A percentile compares a stretch with the other conserved stretches of the same genome.
phyloP scores from a whole-genome alignment of 78 protist genomes.

The Guillardia theta region DNA sequence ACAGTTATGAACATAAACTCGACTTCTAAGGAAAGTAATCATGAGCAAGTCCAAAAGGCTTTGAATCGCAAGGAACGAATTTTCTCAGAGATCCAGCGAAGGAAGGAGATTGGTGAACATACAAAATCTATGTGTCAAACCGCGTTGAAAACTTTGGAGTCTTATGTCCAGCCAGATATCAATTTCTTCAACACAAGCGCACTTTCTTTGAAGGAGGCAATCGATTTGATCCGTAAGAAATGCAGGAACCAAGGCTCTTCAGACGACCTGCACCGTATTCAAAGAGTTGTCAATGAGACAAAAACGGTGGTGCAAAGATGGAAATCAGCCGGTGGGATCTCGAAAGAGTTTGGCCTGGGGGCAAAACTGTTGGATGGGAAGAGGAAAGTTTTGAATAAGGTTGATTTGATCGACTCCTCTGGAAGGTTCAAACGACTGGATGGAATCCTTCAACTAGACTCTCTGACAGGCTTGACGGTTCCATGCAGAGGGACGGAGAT shows the following conservation, averaged over 20 bases:
- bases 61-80: neutral
- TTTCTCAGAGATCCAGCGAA: neutral
- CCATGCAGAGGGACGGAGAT: neutral
- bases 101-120: neutral
- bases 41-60: neutral
- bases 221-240: neutral
- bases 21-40: neutral
- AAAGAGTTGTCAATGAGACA: no score
- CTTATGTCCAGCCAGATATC: no score
- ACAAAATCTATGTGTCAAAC: no score
- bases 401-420: neutral
- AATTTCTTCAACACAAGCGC: no score
- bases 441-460: neutral
- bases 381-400: neutral
- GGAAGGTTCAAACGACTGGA: neutral
- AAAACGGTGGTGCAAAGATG: no score
- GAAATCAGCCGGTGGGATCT: no score
- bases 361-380: neutral
- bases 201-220: no score
- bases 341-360: no score
- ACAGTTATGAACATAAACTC: neutral
- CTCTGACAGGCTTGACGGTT: neutral
- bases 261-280: neutral
- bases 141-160: no score
- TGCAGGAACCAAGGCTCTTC: neutral